Conservation (phyloP, 2,329 filamentous ascomycete species). For the Berkeleyomyces rouxiae region DNA sequence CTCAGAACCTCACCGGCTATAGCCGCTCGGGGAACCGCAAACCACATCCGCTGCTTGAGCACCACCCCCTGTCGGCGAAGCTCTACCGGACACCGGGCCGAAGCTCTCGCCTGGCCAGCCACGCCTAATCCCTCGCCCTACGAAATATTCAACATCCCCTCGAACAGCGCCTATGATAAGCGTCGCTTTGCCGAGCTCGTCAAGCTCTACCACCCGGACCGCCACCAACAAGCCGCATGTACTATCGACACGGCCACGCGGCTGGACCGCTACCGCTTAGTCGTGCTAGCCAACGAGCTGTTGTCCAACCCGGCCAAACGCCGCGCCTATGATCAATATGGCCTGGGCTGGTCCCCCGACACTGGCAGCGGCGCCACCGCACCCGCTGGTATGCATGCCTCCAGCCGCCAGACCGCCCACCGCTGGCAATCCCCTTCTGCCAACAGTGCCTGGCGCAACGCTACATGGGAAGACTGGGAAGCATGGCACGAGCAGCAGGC, state of each 20-base stretch:
- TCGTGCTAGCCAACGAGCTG: constrained; percentile 76
- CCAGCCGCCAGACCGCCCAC: constrained; percentile 25
- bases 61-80: background rate
- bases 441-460: constrained; percentile 46
- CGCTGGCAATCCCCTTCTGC: constrained; percentile 30
- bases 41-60: background rate
- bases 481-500: constrained; percentile 41
- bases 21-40: background rate
- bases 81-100: background rate
- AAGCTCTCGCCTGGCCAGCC: constrained; percentile 28
- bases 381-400: constrained; percentile 28
- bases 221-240: constrained; percentile 22
- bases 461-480: constrained; percentile 98
- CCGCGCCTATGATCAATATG: constrained; percentile 64
- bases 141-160: constrained; percentile 52
- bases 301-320: constrained; percentile 68
- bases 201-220: constrained; percentile 90
- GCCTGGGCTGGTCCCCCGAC: constrained; percentile 51
- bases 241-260: constrained; percentile 26
- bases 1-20: background rate
- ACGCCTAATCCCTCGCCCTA: constrained; percentile 58
- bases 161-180: constrained; percentile 59
- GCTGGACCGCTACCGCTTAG: constrained; percentile 77
- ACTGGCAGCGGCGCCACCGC: constrained; percentile 29
- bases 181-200: constrained; percentile 75